Evolutionary conservation across 129 eudicot genomes (phyloP), one percentile per base, ranked within the genome.

Genomic region (Tanacetum coccineum): DNA sequence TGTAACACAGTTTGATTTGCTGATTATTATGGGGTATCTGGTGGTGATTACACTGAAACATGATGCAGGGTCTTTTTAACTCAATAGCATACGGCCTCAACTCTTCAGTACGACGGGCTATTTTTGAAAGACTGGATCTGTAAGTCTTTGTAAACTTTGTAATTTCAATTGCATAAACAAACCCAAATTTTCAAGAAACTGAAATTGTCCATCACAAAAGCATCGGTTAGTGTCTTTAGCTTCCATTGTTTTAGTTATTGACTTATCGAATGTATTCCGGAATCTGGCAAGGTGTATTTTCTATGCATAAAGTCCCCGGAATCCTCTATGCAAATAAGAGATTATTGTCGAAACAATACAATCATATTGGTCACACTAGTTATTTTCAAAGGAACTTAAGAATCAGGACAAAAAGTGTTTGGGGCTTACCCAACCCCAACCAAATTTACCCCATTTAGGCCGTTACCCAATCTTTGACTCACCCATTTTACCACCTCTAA

Each of bases 1-100:
- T 22, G 25, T 22, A 22, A 59, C 44, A 32, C 56, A 48, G 6
- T 7, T 9, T 36, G 42, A 7, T 36, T 36, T 36, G 2, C 10
- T 26, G 47, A 44, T 55, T 63, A 14, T 47, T 17, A 28, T 59
- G 56, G 51, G 21, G 19, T 58, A 22, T 11, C 2, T 50, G 60
- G 32, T 42, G 19, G 54, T 64, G 10, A 53, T 57, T 30, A 59
- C 63, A 44, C 40, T 3, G 17, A 44, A 46, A 68, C 40, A 60
- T 62, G 49, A 76, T 75, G 60, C 68, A 93, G 96, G 96, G 96
- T 76, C 87, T 93, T 36, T 88, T 93, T 69, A 93, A 86, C 83
- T 93, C 98, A 45, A 88, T 93, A 57, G 96, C 98, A 53, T 93
- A 93, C 49, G 98, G 98, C 59, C 96, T 93, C 51, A 92, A 92